These are phyloP conservation scores for Dictyostelium capitatum DNA, from an alignment of 78 protist genomes.

Conservation along the genomic window DNA sequence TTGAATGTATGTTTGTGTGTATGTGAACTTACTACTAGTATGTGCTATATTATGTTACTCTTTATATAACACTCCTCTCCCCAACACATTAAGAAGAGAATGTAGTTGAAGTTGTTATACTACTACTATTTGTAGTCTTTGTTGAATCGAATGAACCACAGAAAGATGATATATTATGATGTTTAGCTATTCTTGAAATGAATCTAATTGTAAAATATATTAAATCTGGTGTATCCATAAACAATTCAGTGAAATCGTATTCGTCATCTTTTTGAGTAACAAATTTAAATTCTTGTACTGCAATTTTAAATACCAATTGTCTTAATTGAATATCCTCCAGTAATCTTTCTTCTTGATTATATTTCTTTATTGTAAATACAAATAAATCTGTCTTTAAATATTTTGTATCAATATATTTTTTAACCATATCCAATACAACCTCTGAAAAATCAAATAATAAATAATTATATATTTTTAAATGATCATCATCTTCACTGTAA, in stretches of 20 bases:
- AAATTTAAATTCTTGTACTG: neutral
- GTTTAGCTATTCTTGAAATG: neutral
- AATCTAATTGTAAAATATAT: neutral
- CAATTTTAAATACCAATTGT: neutral
- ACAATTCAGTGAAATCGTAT: neutral
- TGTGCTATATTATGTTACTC: no score
- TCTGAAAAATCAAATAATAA: slow-evolving; percentile 19
- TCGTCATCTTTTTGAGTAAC: neutral
- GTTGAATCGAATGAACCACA: slow-evolving; percentile 11
- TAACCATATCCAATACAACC: neutral
- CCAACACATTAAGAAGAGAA: neutral
- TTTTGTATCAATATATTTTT: no score
- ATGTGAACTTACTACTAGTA: no score
- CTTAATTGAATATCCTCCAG: neutral
- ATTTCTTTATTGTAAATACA: neutral
- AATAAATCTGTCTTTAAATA: no score
- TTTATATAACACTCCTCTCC: no score
- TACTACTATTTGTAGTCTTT: neutral
- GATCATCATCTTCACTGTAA: neutral
- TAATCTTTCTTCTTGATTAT: neutral
- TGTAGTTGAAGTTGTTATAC: neutral
- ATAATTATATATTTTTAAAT: neutral
- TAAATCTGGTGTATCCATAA: neutral
- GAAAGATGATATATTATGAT: neutral
- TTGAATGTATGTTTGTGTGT: neutral